Percentiles rank a stretch among this genome's conserved stretches.
phyloP scores from a whole-genome alignment of 2,329 filamentous ascomycete species.

The Gaeumannomyces tritici region DNA sequence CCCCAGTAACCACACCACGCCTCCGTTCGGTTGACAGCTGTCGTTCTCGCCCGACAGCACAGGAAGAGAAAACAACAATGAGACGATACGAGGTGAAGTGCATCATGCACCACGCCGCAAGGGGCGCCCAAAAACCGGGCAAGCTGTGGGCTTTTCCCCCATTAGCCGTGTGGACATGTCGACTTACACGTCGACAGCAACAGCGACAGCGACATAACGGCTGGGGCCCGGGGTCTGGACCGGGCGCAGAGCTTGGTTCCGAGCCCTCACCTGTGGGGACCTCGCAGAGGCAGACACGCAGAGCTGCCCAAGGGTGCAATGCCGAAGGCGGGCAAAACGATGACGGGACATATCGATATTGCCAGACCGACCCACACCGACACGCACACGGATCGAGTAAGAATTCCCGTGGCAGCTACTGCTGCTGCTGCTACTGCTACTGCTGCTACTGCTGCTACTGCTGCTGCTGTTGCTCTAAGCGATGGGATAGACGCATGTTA shows the following conservation, averaged over 20 bases:
- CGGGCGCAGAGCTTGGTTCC: not conserved
- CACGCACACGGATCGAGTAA: not conserved
- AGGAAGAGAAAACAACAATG: not conserved
- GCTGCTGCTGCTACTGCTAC: too few relatives aligned
- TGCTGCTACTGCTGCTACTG: too few relatives aligned
- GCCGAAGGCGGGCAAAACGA: not conserved
- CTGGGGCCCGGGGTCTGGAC: too few relatives aligned
- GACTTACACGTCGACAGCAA: not conserved
- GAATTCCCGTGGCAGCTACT: not conserved
- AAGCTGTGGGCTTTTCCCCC: too few relatives aligned
- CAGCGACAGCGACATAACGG: not conserved
- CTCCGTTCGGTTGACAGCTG: not conserved
- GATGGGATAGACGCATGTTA: too few relatives aligned
- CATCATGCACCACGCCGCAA: not conserved
- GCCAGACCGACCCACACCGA: not conserved
- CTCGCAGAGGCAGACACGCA: not conserved
- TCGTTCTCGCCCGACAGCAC: not conserved
- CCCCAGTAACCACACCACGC: not conserved
- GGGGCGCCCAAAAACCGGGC: not conserved
- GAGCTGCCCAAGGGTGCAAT: not conserved
- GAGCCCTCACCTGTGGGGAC: not conserved
- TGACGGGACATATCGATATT: not conserved
- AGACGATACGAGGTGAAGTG: not conserved
- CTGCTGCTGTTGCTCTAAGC: too few relatives aligned
- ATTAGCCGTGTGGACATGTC: not conserved